Evolutionary conservation across 208 protist genomes (phyloP), one percentile per base, ranked within the genome.

Genomic region (Leishmania tropica): DNA sequence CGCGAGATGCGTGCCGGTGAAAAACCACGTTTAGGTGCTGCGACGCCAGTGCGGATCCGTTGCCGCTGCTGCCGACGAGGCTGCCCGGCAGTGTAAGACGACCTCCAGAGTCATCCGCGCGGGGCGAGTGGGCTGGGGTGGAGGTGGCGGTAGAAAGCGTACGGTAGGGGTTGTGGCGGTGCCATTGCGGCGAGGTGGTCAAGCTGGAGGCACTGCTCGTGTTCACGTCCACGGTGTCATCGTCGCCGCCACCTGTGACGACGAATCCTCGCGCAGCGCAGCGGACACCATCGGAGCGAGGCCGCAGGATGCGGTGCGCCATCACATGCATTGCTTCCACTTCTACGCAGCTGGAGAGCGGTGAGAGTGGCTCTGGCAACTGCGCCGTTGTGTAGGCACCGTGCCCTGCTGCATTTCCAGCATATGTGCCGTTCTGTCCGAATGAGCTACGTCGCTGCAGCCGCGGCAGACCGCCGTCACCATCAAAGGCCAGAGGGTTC

Each of bases 151-250:
- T 31, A 21, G 74, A 58, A 28, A 42, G 19, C 8, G 72, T 47
- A 3, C 54, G 21, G 76, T 84, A 81, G 35, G 81, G 81, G 37
- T 84, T 84, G 76, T 81, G 54, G 35, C 76, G 81, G 1, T 47
- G 81, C 54, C 62, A 84, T 54, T 84, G 81, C 35, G 48, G 54
- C 13, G 76, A 75, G 1, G 54, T 72, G 35, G 76, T 81, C 21
- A 76, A 77, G 47, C 74, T 77, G 51, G 74, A 77, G 53, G 74
- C 19, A 35, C 74, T 77, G 56, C 54, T 77, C 0, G 74, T 64
- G 54, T 67, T 67, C 5, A 67, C 21, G 28, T 77, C 54, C 31
- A 65, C 35, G 1, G 31, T 17, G 53, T 77, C 74, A 15, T 77
- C 74, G 24, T 77, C 54, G 19, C 54, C 74, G 31, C 24, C 37